Conservation (phyloP, 78 protist species). For the Dictyostelium capitatum region DNA sequence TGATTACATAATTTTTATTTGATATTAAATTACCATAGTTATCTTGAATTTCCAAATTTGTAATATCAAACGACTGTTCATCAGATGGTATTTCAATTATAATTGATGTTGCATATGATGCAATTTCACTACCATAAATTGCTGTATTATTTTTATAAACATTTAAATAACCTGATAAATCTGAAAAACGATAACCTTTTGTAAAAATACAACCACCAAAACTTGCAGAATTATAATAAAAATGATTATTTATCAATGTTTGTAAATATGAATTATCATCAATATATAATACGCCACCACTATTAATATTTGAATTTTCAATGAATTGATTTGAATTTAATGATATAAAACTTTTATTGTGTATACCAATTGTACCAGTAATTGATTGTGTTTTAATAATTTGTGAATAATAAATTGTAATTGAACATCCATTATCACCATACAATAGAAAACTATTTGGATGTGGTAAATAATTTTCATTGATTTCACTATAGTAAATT, state of each 20-base stretch:
- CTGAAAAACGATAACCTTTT: not conserved
- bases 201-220: not conserved
- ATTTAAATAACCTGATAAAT: not conserved
- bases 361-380: not conserved
- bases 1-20: not conserved
- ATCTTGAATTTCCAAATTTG: not conserved
- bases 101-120: not conserved
- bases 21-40: not conserved
- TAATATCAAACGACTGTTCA: not conserved
- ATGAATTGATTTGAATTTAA: not conserved
- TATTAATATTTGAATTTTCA: not conserved
- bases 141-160: not conserved
- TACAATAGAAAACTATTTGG: not conserved
- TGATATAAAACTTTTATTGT: not conserved
- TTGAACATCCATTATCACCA: not conserved
- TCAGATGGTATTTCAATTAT: not conserved
- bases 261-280: not conserved
- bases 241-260: not conserved
- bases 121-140: not conserved
- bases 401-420: not conserved
- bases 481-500: too few species aligned
- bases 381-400: not conserved
- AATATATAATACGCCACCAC: not conserved
- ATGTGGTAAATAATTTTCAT: too few species aligned
- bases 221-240: not conserved